Evolutionary conservation across 169 alveolate species (phyloP).

Genomic region (Theileria sp.): DNA sequence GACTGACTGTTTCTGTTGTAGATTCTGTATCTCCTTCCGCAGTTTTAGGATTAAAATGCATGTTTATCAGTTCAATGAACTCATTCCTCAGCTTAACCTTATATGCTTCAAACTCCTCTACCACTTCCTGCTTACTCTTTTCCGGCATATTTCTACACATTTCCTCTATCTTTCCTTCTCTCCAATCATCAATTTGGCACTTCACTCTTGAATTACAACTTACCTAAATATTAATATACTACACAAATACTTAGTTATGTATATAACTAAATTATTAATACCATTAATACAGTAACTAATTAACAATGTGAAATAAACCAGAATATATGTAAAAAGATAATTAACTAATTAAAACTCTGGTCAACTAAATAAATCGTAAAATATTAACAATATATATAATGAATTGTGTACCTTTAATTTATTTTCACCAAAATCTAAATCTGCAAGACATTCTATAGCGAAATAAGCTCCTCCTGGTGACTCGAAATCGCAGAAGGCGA

Average conservation of each 20-base stretch:
- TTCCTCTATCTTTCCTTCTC: slow-evolving; percentile 19
- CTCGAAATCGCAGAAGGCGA: slow-evolving; percentile 62
- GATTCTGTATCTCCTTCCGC: not conserved
- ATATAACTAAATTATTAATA: too few species aligned
- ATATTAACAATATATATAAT: too few species aligned
- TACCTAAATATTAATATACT: slow-evolving; percentile 21
- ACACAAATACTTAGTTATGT: too few species aligned
- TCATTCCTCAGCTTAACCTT: slow-evolving; percentile 40
- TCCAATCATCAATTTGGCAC: slow-evolving; percentile 56
- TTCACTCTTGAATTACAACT: slow-evolving; percentile 65
- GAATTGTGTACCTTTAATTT: slow-evolving; percentile 36
- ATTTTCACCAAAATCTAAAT: slow-evolving; percentile 29
- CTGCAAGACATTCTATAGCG: slow-evolving; percentile 55
- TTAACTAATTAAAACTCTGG: too few species aligned
- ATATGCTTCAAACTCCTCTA: slow-evolving; percentile 26
- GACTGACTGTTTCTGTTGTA: not conserved
- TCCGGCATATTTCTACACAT: slow-evolving; percentile 30
- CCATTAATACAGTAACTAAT: too few species aligned
- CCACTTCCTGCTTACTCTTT: slow-evolving; percentile 33
- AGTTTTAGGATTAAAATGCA: not conserved
- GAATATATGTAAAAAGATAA: too few species aligned
- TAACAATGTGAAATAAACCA: too few species aligned
- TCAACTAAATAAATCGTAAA: too few species aligned
- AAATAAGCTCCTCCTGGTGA: slow-evolving; percentile 59
- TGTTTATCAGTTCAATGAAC: slow-evolving; percentile 38